Evolutionary conservation across 108 stramenopile genomes (phyloP), one percentile per base, ranked within the genome.

Genomic region (Aurantiochytrium sp.): DNA sequence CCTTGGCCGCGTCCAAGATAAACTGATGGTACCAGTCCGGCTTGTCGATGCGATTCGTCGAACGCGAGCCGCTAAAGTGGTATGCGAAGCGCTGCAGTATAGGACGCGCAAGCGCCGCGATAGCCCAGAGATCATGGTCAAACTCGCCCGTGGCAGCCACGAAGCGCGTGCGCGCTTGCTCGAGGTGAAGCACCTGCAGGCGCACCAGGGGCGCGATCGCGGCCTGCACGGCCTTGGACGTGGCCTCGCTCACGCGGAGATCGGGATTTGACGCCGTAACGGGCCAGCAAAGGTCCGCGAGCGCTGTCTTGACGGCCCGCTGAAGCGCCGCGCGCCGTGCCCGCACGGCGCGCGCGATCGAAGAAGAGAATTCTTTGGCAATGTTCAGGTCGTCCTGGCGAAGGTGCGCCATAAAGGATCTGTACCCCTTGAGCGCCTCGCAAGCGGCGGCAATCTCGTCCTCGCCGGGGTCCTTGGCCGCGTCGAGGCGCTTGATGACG

Each of bases 21-120:
- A 81, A 81, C 10, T 81, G 73, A 2, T 81, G 73, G 32, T 81
- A 81, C 73, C 73, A 81, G 39, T 81, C 73, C 3, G 73, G 73
- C 3, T 81, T 41, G 30, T 81, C 73, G 32, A 81, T 48, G 21
- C 73, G 39, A 24, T 81, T 81, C 42, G 73, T 81, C 24, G 73
- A 22, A 27, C 73, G 73, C 17, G 39, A 17, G 21, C 73, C 73
- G 24, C 73, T 81, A 48, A 81, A 81, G 73, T 81, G 73, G 39
- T 81, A 81, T 81, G n/a, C 30, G 32, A 81, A 81, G 45, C 73
- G 73, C 45, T 81, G 73, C 73, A 81, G 12, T 6, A 81, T 81
- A 12, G 73, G 73, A 6, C 30, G 21, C 19, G 45, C 73, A 12
- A 81, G 73, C 39, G 73, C 73, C 24, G 6, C 32, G 73, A 81